These are phyloP conservation scores for Camellia japonica DNA, from an alignment of 148 eudicot genomes.

Conservation along the genomic window DNA sequence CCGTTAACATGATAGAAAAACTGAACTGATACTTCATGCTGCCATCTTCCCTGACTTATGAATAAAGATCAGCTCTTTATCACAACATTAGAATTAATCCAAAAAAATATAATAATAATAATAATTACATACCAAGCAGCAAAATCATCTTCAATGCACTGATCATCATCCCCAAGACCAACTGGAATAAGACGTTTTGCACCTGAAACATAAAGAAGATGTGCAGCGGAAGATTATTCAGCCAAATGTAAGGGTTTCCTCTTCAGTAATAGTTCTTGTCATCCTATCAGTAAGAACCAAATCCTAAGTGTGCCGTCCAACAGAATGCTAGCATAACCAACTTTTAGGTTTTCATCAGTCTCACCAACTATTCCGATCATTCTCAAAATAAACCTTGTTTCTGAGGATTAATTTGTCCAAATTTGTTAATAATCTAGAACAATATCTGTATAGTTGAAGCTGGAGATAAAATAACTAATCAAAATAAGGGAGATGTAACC, in stretches of 20 bases:
- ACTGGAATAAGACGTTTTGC: constrained; percentile 69
- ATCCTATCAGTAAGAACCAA: not conserved
- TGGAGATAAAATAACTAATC: not conserved
- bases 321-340: not conserved
- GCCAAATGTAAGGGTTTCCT: not conserved
- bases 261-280: not conserved
- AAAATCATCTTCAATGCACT: constrained; percentile 91
- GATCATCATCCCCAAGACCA: constrained; percentile 96
- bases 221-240: not conserved
- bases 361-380: not conserved
- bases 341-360: not conserved
- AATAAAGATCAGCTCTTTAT: not conserved
- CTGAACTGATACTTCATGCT: not conserved
- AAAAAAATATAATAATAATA: not conserved
- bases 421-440: not conserved
- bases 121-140: constrained; percentile 62
- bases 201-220: constrained; percentile 39
- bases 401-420: not conserved
- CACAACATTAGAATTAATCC: not conserved
- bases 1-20: constrained; percentile 7
- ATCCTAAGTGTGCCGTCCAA: not conserved
- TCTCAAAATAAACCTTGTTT: not conserved
- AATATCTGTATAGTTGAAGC: not conserved
- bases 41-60: constrained; percentile 3
- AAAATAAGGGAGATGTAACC: not conserved